phyloP scores from a whole-genome alignment of 1,284 basidiomycete genomes.

The Laetiporus sulphureus region DNA sequence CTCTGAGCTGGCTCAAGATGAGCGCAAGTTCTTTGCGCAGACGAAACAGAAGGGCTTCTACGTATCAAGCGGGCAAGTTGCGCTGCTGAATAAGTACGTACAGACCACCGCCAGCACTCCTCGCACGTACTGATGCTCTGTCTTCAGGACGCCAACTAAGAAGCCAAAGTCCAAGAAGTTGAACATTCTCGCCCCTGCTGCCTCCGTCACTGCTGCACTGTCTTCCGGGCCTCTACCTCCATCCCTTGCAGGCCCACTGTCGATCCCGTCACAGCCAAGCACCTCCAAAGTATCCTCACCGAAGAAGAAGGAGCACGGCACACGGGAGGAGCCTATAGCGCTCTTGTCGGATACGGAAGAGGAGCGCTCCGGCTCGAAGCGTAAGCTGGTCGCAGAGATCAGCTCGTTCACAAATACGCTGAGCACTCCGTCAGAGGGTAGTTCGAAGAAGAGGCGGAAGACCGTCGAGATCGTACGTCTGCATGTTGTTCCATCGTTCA shows the following conservation, averaged over 20 bases:
- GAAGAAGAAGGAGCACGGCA: slow-evolving; percentile 38
- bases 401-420: slow-evolving; percentile 4
- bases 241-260: slow-evolving; percentile 14
- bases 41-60: slow-evolving; percentile 95
- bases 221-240: slow-evolving; percentile 23
- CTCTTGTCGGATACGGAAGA: slow-evolving; percentile 35
- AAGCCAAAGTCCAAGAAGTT: slow-evolving; percentile 63
- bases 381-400: slow-evolving; percentile 19
- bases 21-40: slow-evolving; percentile 87
- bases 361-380: slow-evolving; percentile 20
- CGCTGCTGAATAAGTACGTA: slow-evolving; percentile 67
- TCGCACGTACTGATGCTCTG: background rate
- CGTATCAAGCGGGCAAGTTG: slow-evolving; percentile 81
- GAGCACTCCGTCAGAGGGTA: slow-evolving; percentile 7
- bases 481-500: no score
- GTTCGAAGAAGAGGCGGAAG: slow-evolving; percentile 55
- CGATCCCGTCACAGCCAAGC: slow-evolving; percentile 7
- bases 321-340: slow-evolving; percentile 50
- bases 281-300: slow-evolving; percentile 10
- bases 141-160: slow-evolving; percentile 39
- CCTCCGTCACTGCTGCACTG: slow-evolving; percentile 26
- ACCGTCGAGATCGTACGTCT: slow-evolving; percentile 52
- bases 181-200: slow-evolving; percentile 25
- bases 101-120: no score
- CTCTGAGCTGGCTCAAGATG: slow-evolving; percentile 86